Evolutionary conservation across 306 rosid species (phyloP), one percentile per base, ranked within the genome.

Genomic region (Castanea sativa): DNA sequence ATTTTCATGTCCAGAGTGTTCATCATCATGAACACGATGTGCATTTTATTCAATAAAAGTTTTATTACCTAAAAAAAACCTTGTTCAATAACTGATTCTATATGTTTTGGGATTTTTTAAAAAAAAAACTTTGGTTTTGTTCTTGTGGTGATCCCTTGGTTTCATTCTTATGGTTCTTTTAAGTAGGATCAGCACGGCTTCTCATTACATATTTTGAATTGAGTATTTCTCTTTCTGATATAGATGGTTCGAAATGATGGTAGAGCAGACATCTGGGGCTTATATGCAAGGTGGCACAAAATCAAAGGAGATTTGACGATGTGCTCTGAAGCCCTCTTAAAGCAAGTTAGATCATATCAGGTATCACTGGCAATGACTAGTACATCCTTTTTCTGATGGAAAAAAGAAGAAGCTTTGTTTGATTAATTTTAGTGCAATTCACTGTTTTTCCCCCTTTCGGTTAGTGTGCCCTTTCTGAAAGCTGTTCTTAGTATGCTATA

Each of bases 311-410:
- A 95, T 83, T 85, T 88, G 55, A 52, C 84, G 65, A 95, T 92
- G 99, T 92, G 98, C 82, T 88, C 92, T 58, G 99, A 92, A 86
- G 97, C 99, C 55, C 93, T 93, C 55, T 81, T 95, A 76, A 95
- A 90, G 90, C 96, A 95, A 91, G 98, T 92, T 81, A 87, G 99
- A 85, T 91, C 98, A 82, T 94, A 91, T 83, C 98, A 92, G 99
- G 99, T 92, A 87, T 75, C 71, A 72, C 69, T 80, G 56, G n/a
- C 51, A 35, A 59, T 73, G 60, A 52, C 56, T 71, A 71, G 20
- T 51, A 16, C 32, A 1, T 43, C 21, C 45, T 30, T 25, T 75
- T 11, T 57, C 23, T 73, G 20, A 30, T 0, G 30, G 32, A 59
- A 18, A 58, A 4, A 30, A 11, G n/a, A 30, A 59, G 18, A 71